Evolutionary conservation across 148 eudicot genomes (phyloP), one percentile per base, ranked within the genome.

Genomic region (Rhododendron williamsianum): DNA sequence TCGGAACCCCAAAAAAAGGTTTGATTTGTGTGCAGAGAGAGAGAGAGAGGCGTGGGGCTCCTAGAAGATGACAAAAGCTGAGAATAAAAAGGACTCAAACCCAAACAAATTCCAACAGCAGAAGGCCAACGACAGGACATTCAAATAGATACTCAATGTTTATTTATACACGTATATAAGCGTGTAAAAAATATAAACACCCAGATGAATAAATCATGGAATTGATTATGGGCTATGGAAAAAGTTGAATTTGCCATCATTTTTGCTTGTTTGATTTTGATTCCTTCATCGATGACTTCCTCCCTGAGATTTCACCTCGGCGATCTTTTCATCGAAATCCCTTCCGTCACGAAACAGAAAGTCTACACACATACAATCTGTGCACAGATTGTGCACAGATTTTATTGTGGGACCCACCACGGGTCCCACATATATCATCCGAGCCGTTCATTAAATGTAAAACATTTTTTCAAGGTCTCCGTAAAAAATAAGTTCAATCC

Each of bases 81-180:
- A 74, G 78, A 74, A 74, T 18, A 16, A 38, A 6, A 18, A 35
- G 45, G 8, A 25, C 35, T 16, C n/a, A 35, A 73, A 74, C 38
- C 78, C 78, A 74, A 38, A 43, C 78, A 38, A 74, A 74, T 35
- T 38, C 46, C 25, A 74, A 74, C 78, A 74, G 78, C n/a, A 74
- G 46, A 35, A 73, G 25, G 45, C 38, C n/a, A 38, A 74, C 48
- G 45, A 36, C 13, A 30, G 7, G 48, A 38, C 78, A 74, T 74
- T 74, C 78, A 74, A 74, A 74, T 35, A 33, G 23, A 74, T 16
- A 74, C 12, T 73, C 2, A 2, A 74, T 0, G 43, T 33, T 4
- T 35, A 4, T 13, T 65, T 13, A 38, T 27, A 27, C 13, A 12
- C 38, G 19, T 30, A 71, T 30, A 30, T 30, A 30, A 30, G 30